Percentiles rank a stretch among this genome's conserved stretches.
Evolutionary conservation across 192 early-diverging fungal genomes (phyloP).

Genomic region (Backusella sp.): DNA sequence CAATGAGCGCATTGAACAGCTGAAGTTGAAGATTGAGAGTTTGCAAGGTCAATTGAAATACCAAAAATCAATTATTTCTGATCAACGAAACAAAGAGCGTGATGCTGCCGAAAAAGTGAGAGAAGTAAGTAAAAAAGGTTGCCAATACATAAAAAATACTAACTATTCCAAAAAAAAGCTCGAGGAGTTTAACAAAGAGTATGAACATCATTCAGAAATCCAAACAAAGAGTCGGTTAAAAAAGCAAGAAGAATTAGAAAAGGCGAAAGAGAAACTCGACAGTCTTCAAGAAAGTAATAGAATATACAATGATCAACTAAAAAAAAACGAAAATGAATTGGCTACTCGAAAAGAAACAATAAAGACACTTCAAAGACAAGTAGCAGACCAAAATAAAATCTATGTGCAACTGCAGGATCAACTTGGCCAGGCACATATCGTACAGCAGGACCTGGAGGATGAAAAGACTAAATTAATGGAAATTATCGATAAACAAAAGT

Average conservation of each 20-base stretch:
- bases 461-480: slow-evolving; percentile 31
- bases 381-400: not conserved
- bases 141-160: not conserved
- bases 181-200: not conserved
- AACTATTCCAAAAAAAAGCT: not conserved
- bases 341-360: not conserved
- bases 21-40: not conserved
- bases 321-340: not conserved
- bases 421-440: slow-evolving; percentile 15
- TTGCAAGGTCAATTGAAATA: not conserved
- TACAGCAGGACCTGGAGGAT: slow-evolving; percentile 24
- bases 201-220: not conserved
- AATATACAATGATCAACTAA: not conserved
- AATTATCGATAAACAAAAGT: slow-evolving; percentile 36
- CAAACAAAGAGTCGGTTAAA: not conserved
- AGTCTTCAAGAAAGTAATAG: not conserved
- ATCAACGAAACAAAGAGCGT: not conserved
- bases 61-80: not conserved
- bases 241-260: not conserved
- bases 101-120: not conserved
- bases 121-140: not conserved
- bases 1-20: not conserved
- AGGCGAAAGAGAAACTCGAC: not conserved
- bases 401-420: slow-evolving; percentile 7
- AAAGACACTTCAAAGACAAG: not conserved